These are phyloP conservation scores for Backusella macrospora DNA, from an alignment of 192 early-diverging fungal species.

Conservation along the genomic window DNA sequence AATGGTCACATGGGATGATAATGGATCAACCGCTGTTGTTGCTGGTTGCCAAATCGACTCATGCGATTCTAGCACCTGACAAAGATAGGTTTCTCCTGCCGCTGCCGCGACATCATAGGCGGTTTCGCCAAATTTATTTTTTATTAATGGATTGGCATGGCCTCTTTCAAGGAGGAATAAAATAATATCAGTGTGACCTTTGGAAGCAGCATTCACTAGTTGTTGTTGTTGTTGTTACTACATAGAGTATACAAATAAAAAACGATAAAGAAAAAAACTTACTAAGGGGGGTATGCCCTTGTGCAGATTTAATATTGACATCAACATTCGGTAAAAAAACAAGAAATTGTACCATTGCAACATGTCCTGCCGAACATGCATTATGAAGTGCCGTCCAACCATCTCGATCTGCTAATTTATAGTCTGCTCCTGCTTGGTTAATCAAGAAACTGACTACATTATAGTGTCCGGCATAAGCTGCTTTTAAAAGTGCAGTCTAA, in stretches of 20 bases:
- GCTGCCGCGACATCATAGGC: slow-evolving; percentile 78
- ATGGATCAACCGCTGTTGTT: not conserved
- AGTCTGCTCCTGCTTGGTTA: slow-evolving; percentile 49
- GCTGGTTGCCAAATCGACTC: slow-evolving; percentile 46
- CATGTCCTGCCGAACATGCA: slow-evolving; percentile 57
- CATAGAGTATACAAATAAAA: not conserved
- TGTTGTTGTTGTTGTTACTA: not conserved
- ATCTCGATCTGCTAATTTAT: slow-evolving; percentile 61
- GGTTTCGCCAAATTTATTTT: slow-evolving; percentile 63
- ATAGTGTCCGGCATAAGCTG: slow-evolving; percentile 62
- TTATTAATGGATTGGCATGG: slow-evolving; percentile 58
- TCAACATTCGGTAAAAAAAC: slow-evolving; percentile 51
- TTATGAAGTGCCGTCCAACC: slow-evolving; percentile 82
- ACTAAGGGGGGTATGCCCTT: slow-evolving; percentile 72
- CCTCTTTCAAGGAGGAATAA: slow-evolving; percentile 53
- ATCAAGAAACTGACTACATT: slow-evolving; percentile 61
- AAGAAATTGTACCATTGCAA: slow-evolving; percentile 54
- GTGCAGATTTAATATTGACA: slow-evolving; percentile 57
- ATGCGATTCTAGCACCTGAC: slow-evolving; percentile 59
- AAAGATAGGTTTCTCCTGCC: slow-evolving; percentile 60
- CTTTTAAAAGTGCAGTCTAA: slow-evolving; percentile 70
- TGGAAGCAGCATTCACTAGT: slow-evolving; percentile 66
- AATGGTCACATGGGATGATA: slow-evolving; percentile 10
- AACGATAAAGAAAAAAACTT: slow-evolving; percentile 11
- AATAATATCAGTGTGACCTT: slow-evolving; percentile 62